phyloP scores from a whole-genome alignment of 1,284 basidiomycete genomes.

The Fomitopsis palustris region DNA sequence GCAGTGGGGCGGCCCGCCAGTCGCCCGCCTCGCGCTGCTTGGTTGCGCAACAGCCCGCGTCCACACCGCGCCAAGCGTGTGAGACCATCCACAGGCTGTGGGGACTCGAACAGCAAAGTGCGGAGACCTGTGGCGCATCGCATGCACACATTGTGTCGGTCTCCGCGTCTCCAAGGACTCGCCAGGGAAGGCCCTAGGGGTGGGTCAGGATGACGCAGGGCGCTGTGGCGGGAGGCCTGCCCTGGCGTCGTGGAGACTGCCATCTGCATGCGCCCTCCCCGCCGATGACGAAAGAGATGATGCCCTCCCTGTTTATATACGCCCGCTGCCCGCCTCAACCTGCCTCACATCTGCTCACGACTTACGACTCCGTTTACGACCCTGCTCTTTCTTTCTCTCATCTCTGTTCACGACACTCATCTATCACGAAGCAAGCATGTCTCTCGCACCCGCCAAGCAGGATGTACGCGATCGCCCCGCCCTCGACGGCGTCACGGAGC shows the following conservation, averaged over 20 bases:
- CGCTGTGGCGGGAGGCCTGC: background rate
- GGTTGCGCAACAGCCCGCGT: background rate
- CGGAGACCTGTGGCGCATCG: background rate
- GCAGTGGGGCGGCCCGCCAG: background rate
- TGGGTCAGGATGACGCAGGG: background rate
- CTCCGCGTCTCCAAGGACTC: background rate
- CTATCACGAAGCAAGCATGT: slow-evolving; percentile 39
- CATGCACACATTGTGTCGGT: background rate
- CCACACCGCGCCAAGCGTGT: background rate
- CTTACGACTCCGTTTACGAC: background rate
- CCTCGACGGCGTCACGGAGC: slow-evolving; percentile 49
- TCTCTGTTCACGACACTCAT: background rate
- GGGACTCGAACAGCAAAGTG: background rate
- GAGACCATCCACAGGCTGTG: background rate
- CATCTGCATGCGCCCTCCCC: background rate
- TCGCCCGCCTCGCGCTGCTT: background rate
- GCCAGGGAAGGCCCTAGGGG: background rate
- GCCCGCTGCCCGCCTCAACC: background rate
- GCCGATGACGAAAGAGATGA: background rate
- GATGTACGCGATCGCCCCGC: slow-evolving; percentile 56
- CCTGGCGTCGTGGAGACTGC: background rate
- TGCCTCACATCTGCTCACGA: background rate
- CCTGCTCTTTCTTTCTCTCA: background rate
- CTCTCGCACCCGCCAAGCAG: slow-evolving; percentile 55
- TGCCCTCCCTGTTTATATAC: background rate